phyloP scores from a whole-genome alignment of 2,329 filamentous ascomycete genomes.

The Pseudocercospora macadamiae region DNA sequence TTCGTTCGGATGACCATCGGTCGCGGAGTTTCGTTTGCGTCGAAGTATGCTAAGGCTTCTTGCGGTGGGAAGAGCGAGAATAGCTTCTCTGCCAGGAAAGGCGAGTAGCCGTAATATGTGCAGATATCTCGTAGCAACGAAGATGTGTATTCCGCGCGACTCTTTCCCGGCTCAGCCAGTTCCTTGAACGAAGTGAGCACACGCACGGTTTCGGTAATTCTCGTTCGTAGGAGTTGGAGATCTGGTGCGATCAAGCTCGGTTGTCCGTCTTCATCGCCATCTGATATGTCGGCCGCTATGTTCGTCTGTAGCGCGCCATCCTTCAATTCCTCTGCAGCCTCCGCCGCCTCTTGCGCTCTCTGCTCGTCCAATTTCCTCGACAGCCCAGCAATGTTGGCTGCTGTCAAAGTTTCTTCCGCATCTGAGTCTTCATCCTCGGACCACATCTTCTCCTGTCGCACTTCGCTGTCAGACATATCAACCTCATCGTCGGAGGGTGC shows the following conservation, averaged over 20 bases:
- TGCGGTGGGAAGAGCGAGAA: conserved; percentile 88
- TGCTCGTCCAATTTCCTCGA: conserved; percentile 82
- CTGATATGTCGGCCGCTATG: conserved; percentile 72
- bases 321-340: conserved; percentile 82
- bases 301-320: conserved; percentile 90
- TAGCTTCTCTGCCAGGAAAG: conserved; percentile 93
- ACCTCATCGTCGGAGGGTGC: conserved; percentile 47
- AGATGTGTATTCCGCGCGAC: conserved; percentile 82
- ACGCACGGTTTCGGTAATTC: conserved; percentile 91
- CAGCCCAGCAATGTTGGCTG: conserved; percentile 92
- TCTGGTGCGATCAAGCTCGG: conserved; percentile 76
- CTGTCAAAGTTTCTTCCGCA: conserved; percentile 85
- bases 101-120: conserved; percentile 94
- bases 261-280: conserved; percentile 62
- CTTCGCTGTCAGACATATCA: conserved; percentile 67
- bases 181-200: conserved; percentile 87
- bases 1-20: conserved; percentile 97
- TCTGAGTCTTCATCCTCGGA: conserved; percentile 92
- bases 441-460: conserved; percentile 69
- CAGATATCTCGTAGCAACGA: conserved; percentile 91
- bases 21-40: conserved; percentile 93
- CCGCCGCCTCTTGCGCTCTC: conserved; percentile 75
- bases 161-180: conserved; percentile 76
- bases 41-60: conserved; percentile 97
- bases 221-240: conserved; percentile 80